Conservation (phyloP, 2,329 filamentous ascomycete species). For the Westerdykella ornata region DNA sequence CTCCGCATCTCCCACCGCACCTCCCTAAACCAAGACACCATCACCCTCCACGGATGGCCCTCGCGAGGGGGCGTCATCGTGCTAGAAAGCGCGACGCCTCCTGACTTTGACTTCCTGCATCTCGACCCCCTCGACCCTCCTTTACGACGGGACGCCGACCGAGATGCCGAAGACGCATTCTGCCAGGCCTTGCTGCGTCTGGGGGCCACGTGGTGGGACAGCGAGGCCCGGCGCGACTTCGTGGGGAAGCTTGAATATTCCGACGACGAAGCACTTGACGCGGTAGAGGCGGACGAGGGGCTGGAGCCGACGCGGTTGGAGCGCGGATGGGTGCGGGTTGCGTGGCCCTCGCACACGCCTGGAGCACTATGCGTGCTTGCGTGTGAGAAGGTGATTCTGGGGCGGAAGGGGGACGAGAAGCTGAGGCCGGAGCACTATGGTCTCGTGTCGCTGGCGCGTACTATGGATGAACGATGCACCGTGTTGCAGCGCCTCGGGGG, state of each 20-base stretch:
- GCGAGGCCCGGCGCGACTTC: constrained; percentile 7
- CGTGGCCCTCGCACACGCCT: constrained; percentile 1
- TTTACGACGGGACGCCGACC: not conserved
- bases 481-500: not conserved
- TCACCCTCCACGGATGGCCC: constrained; percentile 1
- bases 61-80: constrained; percentile 2
- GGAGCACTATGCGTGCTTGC: constrained; percentile 8
- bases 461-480: not conserved
- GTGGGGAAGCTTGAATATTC: constrained; percentile 6
- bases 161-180: constrained; percentile 2
- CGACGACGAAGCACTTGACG: constrained; percentile 8
- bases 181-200: constrained; percentile 8
- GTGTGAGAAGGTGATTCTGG: constrained; percentile 5
- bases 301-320: constrained; percentile 4
- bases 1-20: constrained; percentile 7
- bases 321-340: not conserved
- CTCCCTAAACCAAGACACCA: constrained; percentile 3
- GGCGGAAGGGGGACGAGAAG: constrained; percentile 2
- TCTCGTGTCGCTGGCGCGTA: not conserved
- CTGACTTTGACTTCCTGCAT: constrained; percentile 9
- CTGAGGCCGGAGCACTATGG: constrained; percentile 4
- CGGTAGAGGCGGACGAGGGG: constrained; percentile 8
- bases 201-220: constrained; percentile 12
- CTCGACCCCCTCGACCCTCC: constrained; percentile 8
- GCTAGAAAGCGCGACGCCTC: constrained; percentile 1